A percentile compares a stretch with the other conserved stretches of the same genome.
These are phyloP conservation scores for Cavenderia fasciculata DNA, from an alignment of 78 protist genomes.

Conservation along the genomic window DNA sequence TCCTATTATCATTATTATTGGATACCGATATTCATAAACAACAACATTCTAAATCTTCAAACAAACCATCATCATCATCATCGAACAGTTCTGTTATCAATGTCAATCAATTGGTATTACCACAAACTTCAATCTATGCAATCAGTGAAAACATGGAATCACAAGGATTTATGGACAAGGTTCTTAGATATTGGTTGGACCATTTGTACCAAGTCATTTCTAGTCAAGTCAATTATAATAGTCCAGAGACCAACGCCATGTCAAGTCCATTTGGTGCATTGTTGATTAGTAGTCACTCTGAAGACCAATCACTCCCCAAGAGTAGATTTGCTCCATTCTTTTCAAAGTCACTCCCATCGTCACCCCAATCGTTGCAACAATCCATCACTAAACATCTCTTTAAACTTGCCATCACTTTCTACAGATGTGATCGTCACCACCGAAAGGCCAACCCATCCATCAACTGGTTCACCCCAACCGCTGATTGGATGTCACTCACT, in stretches of 20 bases:
- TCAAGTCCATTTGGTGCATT: constrained; percentile 56
- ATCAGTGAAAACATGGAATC: constrained; percentile 1
- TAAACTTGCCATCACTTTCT: constrained; percentile 32
- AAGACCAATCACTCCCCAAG: constrained; percentile 35
- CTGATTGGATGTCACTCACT: constrained; percentile 13
- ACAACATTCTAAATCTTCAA: not conserved
- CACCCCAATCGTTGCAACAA: not conserved
- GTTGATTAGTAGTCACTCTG: not conserved
- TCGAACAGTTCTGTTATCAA: not conserved
- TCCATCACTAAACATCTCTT: constrained; percentile 25
- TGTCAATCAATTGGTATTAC: not conserved
- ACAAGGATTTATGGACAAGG: not conserved
- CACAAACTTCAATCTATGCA: constrained; percentile 9
- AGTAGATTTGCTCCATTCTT: constrained; percentile 47
- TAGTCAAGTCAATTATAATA: not conserved
- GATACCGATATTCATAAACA: constrained; percentile 29
- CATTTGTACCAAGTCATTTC: not conserved
- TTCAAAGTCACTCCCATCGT: constrained; percentile 20
- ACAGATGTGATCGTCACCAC: constrained; percentile 35
- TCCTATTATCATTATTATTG: constrained; percentile 11
- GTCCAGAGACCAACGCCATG: not conserved
- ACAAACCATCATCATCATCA: not conserved
- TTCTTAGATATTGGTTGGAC: constrained; percentile 4
- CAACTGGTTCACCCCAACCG: not conserved
- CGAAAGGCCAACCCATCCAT: not conserved